Base-by-base conservation (phyloP, 2,329 filamentous ascomycete genomes). In the Scedosporium minutisporum region DNA sequence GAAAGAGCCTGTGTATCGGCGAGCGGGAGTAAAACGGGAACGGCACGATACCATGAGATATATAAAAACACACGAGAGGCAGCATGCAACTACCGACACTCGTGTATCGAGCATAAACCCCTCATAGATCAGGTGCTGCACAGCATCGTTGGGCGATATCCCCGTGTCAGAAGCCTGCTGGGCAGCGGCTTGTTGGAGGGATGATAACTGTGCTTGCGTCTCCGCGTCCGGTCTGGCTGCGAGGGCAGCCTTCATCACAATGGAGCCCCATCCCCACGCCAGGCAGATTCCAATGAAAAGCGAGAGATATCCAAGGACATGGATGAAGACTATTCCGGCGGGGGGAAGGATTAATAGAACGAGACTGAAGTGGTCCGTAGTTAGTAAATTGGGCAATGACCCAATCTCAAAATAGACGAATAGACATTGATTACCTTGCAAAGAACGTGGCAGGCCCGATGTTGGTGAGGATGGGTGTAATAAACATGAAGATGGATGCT, bases 241-340 rank as follows among this genome's bases (percentile, higher is more conserved):
- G 7, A 74, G 64, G 2, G 78, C 80, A 2, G 78, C 78, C 64
- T 80, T 78, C 78, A 80, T 81, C 0, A 74, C 70, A 57, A 81
- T 69, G 2, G 79, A 70, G 3, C 79, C 80, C 79, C 79, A 82
- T 4, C 72, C 77, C 78, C 79, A 81, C 4, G 74, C 78, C 0
- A 80, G 66, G 38, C 72, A 76, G 67, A 81, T 78, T 18, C 79
- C 79, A 1, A 80, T 12, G 3, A 81, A 68, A 3, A 81, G 69
- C 0, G 79, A 76, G 0, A 78, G 42, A 0, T 73, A 68, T 9
- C 69, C 76, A 5, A 82, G 69, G 1, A 82, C 65, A 63, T 78
- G 78, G 46, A 81, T 68, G 42, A 78, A 76, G 1, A 81, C 66
- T 14, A 80, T 80, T 3, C 74, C 74, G 2, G 75, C 73, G 0